Evolutionary conservation across 257 asterid genomes (phyloP), one percentile per base, ranked within the genome.

Genomic region (Hygrophila difformis): DNA sequence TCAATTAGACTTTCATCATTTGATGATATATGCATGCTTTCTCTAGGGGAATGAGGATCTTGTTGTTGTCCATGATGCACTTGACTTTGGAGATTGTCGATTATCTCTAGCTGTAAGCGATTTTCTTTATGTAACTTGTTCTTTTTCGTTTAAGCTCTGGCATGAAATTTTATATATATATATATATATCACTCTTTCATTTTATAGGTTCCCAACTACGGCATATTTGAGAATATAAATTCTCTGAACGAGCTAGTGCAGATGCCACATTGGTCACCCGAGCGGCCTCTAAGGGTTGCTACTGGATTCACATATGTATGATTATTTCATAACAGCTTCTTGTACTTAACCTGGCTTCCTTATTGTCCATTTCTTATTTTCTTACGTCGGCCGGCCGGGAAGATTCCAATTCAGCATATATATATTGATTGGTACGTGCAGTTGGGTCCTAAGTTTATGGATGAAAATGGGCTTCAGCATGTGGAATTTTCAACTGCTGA

Each of bases 221-320:
- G 95, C 6, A 49, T 49, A 29, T 49, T 28, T 15, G 55, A 49
- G 55, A 49, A 49, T 61, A 58, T 87, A 54, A 87, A 80, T 63
- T 80, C 97, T 36, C 50, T 87, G 65, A 61, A 76, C 60, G 97
- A 87, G 72, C 82, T 87, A n/a, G 81, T 82, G 15, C 69, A 76
- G 65, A 87, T 87, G 97, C 81, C 93, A 43, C 93, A 87, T 42
- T 87, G 97, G 95, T 83, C 88, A 17, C 66, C 86, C 44, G 86
- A 80, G 73, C 80, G 88, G 63, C 95, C 95, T 45, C 67, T 87
- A 63, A 62, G 97, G 78, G 83, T 87, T 46, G 93, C 97, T 12
- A 83, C 95, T 59, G 92, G 98, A 48, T 91, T 91, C 55, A 28
- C 42, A 31, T 31, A 28, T 18, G 55, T 49, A 33, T 12, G 52